Percentiles rank a stretch among this genome's conserved stretches.
These are phyloP conservation scores for Aspergillus bombycis DNA, from an alignment of 2,329 filamentous ascomycete species.

Conservation along the genomic window DNA sequence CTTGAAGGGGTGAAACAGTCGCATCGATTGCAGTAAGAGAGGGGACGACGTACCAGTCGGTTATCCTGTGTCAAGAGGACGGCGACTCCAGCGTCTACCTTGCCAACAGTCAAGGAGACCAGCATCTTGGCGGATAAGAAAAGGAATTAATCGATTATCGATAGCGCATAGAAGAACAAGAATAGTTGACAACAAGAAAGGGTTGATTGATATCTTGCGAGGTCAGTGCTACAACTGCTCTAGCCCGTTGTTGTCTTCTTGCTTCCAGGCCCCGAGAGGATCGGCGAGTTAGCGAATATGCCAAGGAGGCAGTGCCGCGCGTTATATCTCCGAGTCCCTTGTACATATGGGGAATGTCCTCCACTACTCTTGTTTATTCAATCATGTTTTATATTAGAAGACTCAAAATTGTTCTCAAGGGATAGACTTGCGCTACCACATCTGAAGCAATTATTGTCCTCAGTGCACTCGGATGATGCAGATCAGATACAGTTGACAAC, in stretches of 20 bases:
- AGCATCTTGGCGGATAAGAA: constrained; percentile 65
- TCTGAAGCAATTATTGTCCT: not conserved
- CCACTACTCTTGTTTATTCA: not conserved
- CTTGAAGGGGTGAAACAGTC: constrained; percentile 3
- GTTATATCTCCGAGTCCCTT: constrained; percentile 17
- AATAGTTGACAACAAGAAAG: constrained; percentile 12
- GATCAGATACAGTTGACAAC: not conserved
- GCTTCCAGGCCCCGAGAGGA: constrained; percentile 17
- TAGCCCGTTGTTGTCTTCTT: constrained; percentile 14
- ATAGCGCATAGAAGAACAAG: constrained; percentile 9
- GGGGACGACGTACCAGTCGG: constrained; percentile 70
- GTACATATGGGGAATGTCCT: not conserved
- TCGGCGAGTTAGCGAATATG: constrained; percentile 36
- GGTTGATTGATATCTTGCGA: constrained; percentile 10
- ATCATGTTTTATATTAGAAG: not conserved
- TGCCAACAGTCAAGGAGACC: constrained; percentile 96
- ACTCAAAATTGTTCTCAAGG: not conserved
- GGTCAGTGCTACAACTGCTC: constrained; percentile 15
- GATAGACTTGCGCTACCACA: not conserved
- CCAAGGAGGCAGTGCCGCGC: constrained; percentile 30
- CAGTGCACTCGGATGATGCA: not conserved
- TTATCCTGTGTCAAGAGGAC: constrained; percentile 97
- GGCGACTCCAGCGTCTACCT: constrained; percentile 97
- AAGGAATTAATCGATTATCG: not conserved
- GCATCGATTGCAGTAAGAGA: constrained; percentile 6